A percentile compares a stretch with the other conserved stretches of the same genome.
Conservation (phyloP, 371 early-diverging fungal genomes). For the Mortierella sp. region DNA sequence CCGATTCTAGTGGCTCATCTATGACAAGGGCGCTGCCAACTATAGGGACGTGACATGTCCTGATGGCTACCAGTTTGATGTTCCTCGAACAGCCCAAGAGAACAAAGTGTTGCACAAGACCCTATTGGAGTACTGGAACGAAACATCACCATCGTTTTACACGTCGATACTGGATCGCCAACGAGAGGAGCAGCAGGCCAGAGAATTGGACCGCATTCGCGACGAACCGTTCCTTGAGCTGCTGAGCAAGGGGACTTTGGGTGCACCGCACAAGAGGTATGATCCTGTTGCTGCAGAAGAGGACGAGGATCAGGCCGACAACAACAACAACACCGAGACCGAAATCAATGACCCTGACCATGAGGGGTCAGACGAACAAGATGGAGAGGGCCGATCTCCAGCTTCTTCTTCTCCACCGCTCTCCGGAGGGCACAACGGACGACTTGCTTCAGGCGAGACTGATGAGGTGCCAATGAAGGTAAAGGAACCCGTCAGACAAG, state of each 20-base stretch:
- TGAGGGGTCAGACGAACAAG: too few species aligned
- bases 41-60: slow-evolving; percentile 49
- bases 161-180: not conserved
- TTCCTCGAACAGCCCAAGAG: slow-evolving; percentile 42
- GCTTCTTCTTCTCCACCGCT: too few species aligned
- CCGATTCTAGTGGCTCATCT: slow-evolving; percentile 44
- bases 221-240: not conserved
- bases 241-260: too few species aligned
- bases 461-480: too few species aligned
- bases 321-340: too few species aligned
- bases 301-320: too few species aligned
- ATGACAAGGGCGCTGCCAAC: slow-evolving; percentile 34
- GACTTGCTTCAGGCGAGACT: too few species aligned
- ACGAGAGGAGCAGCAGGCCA: not conserved
- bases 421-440: too few species aligned
- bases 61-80: slow-evolving; percentile 34
- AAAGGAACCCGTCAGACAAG: not conserved
- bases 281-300: too few species aligned
- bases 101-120: slow-evolving; percentile 25
- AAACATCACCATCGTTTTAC: slow-evolving; percentile 7
- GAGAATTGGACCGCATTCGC: not conserved
- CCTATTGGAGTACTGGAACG: slow-evolving; percentile 20
- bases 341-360: too few species aligned
- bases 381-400: too few species aligned
- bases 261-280: too few species aligned